Evolutionary conservation across 2,329 filamentous ascomycete species (phyloP), one percentile per base, ranked within the genome.

Genomic region (Hypomyces perniciosus): DNA sequence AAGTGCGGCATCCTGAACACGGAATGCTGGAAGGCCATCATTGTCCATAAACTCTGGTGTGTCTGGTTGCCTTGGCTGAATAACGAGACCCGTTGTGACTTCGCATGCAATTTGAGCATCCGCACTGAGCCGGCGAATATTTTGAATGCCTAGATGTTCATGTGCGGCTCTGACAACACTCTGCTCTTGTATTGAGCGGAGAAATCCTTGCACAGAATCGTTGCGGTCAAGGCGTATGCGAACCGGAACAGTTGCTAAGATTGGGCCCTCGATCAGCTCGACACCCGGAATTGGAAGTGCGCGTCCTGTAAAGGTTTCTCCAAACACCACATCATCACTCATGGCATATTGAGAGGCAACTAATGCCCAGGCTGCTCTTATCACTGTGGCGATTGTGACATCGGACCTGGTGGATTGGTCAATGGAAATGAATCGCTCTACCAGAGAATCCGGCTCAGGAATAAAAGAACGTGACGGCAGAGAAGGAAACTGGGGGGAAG

Each of bases 71-170:
- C 68, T 71, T 2, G 75, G 74, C 44, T 82, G 78, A 27, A 83
- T 71, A 0, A 81, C 75, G 2, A 83, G 62, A 6, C 78, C 73
- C 0, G 77, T 80, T 6, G 75, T 72, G 42, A 81, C 70, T 54
- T 81, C 74, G 57, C 79, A 82, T 2, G 79, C 79, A 52, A 78
- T 70, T 8, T 75, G 69, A 4, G 76, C 74, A 51, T 81, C 78
- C 1, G 72, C 67, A 57, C 77, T 80, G 9, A 84, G 64, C 26
- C 73, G 71, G 8, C 80, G 77, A 53, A 84, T 84, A 55, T 81
- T 62, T 50, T 83, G 80, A 41, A 83, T 67, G 20, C 80, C 80
- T 45, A 78, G 72, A 30, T 88, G 83, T 62, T 88, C 80, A 60
- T 85, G 77, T 0, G 81, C 78, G 5, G 86, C 84, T 56, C 80